Conservation (phyloP, 2,329 filamentous ascomycete genomes). For the Bisporella sp. region DNA sequence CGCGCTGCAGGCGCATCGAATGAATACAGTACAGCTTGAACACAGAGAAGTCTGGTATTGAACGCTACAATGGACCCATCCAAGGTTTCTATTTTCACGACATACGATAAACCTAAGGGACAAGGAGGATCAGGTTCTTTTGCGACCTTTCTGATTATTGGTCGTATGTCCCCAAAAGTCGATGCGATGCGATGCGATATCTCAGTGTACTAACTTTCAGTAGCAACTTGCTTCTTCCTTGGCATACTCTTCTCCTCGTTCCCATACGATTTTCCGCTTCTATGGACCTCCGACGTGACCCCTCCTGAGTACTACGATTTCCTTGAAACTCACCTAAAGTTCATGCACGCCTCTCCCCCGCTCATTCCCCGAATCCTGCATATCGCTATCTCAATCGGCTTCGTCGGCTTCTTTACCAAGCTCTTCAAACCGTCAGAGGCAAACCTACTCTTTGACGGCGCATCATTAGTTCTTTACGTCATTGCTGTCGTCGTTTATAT, state of each 20-base stretch:
- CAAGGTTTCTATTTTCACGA: slow-evolving; percentile 27
- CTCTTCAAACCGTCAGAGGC: slow-evolving; percentile 89
- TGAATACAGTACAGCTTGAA: too few species aligned
- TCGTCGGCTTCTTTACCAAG: slow-evolving; percentile 86
- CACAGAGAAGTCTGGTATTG: too few species aligned
- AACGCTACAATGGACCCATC: slow-evolving; percentile 20
- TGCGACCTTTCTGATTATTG: slow-evolving; percentile 94
- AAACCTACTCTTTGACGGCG: slow-evolving; percentile 90
- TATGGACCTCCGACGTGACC: slow-evolving; percentile 65
- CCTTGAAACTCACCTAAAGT: slow-evolving; percentile 82
- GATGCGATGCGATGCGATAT: slow-evolving; percentile 5
- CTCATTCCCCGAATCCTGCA: slow-evolving; percentile 90
- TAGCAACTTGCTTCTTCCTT: slow-evolving; percentile 93
- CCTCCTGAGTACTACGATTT: slow-evolving; percentile 68
- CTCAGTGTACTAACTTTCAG: slow-evolving; percentile 10
- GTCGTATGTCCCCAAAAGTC: slow-evolving; percentile 54
- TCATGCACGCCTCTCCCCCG: slow-evolving; percentile 85
- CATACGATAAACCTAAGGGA: slow-evolving; percentile 26
- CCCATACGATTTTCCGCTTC: slow-evolving; percentile 77
- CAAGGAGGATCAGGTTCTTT: slow-evolving; percentile 58
- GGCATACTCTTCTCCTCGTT: slow-evolving; percentile 76
- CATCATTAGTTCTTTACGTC: slow-evolving; percentile 65
- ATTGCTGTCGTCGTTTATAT: slow-evolving; percentile 90
- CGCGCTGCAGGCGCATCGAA: too few species aligned
- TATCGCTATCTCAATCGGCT: slow-evolving; percentile 82